Evolutionary conservation across 1,284 basidiomycete genomes (phyloP).

Genomic region (Kalmanozyma brasiliensis): DNA sequence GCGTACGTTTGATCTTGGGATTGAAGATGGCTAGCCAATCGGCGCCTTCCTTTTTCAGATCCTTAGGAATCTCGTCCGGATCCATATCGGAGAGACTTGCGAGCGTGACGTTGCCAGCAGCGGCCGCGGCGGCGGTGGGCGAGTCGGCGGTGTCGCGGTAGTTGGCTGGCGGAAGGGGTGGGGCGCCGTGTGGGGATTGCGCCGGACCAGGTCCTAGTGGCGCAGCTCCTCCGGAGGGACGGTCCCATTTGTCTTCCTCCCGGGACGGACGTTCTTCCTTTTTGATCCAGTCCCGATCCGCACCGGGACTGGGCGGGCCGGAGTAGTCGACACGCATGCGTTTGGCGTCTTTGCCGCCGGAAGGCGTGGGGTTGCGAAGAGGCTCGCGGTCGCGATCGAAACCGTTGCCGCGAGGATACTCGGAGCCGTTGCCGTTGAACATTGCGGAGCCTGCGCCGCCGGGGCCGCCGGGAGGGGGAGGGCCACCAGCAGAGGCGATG

Average conservation of each 20-base stretch:
- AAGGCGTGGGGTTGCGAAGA: constrained; percentile 48
- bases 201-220: constrained; percentile 44
- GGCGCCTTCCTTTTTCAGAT: constrained; percentile 79
- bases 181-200: constrained; percentile 48
- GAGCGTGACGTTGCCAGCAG: constrained; percentile 63
- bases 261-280: constrained; percentile 43
- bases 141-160: constrained; percentile 46
- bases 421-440: too few species aligned
- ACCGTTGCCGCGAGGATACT: constrained; percentile 48
- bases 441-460: too few species aligned
- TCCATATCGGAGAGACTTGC: constrained; percentile 61
- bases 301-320: constrained; percentile 51
- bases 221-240: constrained; percentile 34
- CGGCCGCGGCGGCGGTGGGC: constrained; percentile 36
- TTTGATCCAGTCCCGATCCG: constrained; percentile 60
- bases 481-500: constrained; percentile 69
- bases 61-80: constrained; percentile 69
- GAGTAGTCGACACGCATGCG: constrained; percentile 53
- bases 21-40: constrained; percentile 98
- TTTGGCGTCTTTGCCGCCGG: constrained; percentile 65
- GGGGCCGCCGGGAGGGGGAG: constrained; percentile 69
- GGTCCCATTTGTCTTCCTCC: constrained; percentile 55
- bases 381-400: constrained; percentile 66
- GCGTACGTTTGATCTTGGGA: constrained; percentile 79
- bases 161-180: constrained; percentile 47